A percentile compares a stretch with the other conserved stretches of the same genome.
These are phyloP conservation scores for Rhododendron ferrugineum DNA, from an alignment of 148 eudicot species.

Conservation along the genomic window DNA sequence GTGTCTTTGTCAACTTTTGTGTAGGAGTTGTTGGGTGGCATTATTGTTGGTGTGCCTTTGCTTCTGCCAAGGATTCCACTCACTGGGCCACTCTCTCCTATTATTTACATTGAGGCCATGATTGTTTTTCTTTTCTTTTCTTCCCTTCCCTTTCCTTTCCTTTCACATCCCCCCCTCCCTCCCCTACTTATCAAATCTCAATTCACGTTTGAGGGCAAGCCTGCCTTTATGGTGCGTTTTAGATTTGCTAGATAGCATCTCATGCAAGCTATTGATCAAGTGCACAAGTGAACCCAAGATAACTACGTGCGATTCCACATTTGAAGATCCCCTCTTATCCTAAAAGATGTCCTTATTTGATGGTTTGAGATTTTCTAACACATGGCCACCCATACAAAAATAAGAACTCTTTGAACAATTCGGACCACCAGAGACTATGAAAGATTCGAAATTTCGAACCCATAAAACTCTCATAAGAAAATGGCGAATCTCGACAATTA, in stretches of 20 bases:
- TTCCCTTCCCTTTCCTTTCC: background rate
- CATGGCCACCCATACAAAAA: background rate
- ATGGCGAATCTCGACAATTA: background rate
- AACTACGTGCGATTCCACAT: background rate
- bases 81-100: background rate
- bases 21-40: conserved; percentile 8
- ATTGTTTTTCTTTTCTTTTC: background rate
- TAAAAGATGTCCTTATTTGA: background rate
- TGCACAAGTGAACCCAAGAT: background rate
- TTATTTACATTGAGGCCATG: background rate
- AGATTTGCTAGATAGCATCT: background rate
- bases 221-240: background rate
- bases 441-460: too few relatives aligned
- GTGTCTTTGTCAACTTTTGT: conserved; percentile 15
- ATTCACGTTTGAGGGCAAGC: background rate
- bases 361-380: background rate
- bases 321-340: background rate
- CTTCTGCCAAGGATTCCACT: conserved; percentile 2
- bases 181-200: background rate
- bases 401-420: too few relatives aligned
- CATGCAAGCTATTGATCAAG: background rate
- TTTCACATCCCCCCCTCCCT: background rate
- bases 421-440: background rate
- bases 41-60: conserved; percentile 11
- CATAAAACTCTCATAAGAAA: background rate